Base-by-base conservation (phyloP, 441 rosid species). In the Erodium texanum region DNA sequence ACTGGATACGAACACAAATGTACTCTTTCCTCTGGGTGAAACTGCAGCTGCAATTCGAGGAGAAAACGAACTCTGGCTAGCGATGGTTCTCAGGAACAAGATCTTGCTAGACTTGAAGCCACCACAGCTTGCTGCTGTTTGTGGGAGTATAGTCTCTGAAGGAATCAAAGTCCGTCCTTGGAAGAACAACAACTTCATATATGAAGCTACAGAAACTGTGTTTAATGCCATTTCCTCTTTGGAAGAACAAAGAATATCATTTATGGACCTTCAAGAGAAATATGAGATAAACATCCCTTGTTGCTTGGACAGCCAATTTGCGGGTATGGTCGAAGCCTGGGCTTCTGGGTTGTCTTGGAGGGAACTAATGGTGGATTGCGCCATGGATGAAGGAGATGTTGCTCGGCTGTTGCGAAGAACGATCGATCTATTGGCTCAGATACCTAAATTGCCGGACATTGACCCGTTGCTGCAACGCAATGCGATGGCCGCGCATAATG, bases 291-390 rank as follows among this genome's bases (percentile, higher is more conserved):
- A 75, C 74, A 84, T 85, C 65, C 71, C 93, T 0, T 90, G 92
- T 70, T 84, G 83, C 74, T 68, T 92, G 81, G 98, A 90, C 50
- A 76, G 79, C 84, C 96, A 93, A 68, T 90, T 90, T 78, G 77
- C 90, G 19, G 99, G 99, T 70, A 88, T 91, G 99, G 95, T 93
- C 7, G 99, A 89, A 78, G 97, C 97, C 15, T 93, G 99, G 99
- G 97, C 96, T 24, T 86, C 95, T 2, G 99, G 97, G 64, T 77
- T 93, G 75, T 89, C 89, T 38, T 91, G 99, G 99, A 85, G 82
- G 80, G 99, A 93, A 76, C 78, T 92, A 73, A 91, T 84, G 92
- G 87, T 89, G 96, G 99, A 93, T 63, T 87, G 95, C 61, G 97
- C 96, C 3, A 86, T 93, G 94, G 99, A 93, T 65, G 96, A 93